These are phyloP conservation scores for Apocynum venetum DNA, from an alignment of 257 asterid genomes.

Conservation along the genomic window DNA sequence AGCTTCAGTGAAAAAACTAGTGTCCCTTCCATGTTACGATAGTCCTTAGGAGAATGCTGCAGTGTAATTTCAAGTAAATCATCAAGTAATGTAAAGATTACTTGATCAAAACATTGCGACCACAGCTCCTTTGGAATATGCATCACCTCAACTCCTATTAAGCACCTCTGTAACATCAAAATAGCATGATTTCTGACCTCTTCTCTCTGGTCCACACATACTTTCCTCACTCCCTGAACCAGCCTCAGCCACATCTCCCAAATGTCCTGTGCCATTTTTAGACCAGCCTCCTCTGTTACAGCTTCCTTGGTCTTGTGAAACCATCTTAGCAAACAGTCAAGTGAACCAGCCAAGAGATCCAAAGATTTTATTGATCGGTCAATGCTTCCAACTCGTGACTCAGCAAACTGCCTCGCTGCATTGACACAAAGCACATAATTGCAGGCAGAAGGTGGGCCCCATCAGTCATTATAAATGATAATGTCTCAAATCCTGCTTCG, in stretches of 20 bases:
- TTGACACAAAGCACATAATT: constrained; percentile 69
- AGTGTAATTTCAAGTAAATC: constrained; percentile 58
- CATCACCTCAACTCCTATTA: constrained; percentile 63
- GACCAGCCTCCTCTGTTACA: constrained; percentile 53
- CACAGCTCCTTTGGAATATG: constrained; percentile 53
- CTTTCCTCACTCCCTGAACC: constrained; percentile 73
- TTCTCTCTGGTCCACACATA: constrained; percentile 75
- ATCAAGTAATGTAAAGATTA: constrained; percentile 69
- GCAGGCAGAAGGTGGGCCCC: constrained; percentile 87
- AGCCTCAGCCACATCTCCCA: constrained; percentile 96
- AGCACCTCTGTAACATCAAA: constrained; percentile 61
- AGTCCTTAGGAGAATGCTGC: constrained; percentile 65
- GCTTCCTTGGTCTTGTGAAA: constrained; percentile 63
- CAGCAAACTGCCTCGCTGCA: constrained; percentile 91
- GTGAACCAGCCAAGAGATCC: constrained; percentile 86
- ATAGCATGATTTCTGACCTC: constrained; percentile 83
- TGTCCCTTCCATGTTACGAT: constrained; percentile 71
- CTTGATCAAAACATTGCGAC: constrained; percentile 68
- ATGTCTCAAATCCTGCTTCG: constrained; percentile 80
- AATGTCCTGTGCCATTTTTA: constrained; percentile 74
- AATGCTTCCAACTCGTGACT: constrained; percentile 67
- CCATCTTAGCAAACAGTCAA: constrained; percentile 73
- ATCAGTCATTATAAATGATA: constrained; percentile 74
- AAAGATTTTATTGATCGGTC: constrained; percentile 72
- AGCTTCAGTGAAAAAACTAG: constrained; percentile 64